Conservation (phyloP, 805 yeast species). For the Spathaspora sp. region DNA sequence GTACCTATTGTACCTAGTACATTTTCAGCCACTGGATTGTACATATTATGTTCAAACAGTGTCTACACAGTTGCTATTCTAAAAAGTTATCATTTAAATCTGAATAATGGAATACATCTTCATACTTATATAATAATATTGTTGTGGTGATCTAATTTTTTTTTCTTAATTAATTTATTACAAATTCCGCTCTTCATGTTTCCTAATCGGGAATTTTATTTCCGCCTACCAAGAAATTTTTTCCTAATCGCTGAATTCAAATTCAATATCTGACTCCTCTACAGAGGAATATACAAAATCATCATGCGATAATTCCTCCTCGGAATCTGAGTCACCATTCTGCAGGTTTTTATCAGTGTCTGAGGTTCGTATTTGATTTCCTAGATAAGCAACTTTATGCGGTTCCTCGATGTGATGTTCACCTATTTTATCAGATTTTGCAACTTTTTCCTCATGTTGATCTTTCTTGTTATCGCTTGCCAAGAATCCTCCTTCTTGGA, state of each 20-base stretch:
- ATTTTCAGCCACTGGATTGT: slow-evolving; percentile 51
- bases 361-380: background rate
- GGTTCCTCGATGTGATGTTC: too few species aligned
- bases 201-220: background rate
- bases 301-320: background rate
- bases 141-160: background rate
- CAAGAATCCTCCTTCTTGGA: too few species aligned
- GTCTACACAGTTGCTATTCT: background rate
- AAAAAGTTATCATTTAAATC: background rate
- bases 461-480: too few species aligned
- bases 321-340: background rate
- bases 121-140: background rate
- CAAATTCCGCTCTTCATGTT: background rate
- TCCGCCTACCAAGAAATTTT: background rate
- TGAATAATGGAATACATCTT: too few species aligned
- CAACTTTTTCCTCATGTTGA: too few species aligned
- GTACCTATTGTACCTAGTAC: slow-evolving; percentile 88
- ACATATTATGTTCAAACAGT: background rate
- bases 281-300: background rate
- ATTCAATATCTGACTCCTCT: background rate
- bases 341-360: background rate
- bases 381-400: too few species aligned
- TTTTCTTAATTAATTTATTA: background rate
- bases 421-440: too few species aligned
- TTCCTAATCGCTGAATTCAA: background rate